phyloP scores from a whole-genome alignment of 2,329 filamentous ascomycete species.

The Juglanconis oblonga region DNA sequence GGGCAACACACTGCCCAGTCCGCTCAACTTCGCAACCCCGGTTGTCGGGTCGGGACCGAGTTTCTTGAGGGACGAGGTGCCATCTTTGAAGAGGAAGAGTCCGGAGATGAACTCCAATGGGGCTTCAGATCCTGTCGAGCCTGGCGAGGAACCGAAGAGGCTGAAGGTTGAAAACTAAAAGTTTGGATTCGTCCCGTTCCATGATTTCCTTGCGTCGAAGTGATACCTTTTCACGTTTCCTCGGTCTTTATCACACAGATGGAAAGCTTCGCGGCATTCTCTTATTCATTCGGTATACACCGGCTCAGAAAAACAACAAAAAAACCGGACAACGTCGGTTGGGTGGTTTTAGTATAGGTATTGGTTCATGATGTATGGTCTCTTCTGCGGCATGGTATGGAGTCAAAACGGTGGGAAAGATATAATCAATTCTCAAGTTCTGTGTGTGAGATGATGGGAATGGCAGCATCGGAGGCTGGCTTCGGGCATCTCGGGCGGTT shows the following conservation, averaged over 20 bases:
- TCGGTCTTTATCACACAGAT: conserved; percentile 12
- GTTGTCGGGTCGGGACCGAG: conserved; percentile 60
- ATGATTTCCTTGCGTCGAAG: conserved; percentile 6
- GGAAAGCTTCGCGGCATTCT: conserved; percentile 14
- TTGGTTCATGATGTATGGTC: not conserved
- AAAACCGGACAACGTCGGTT: not conserved
- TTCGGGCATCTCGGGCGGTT: too few relatives aligned
- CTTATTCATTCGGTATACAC: not conserved
- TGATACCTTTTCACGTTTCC: conserved; percentile 11
- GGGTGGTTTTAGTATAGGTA: not conserved
- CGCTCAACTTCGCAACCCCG: conserved; percentile 89
- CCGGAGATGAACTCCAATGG: conserved; percentile 46
- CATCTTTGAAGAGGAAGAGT: conserved; percentile 53
- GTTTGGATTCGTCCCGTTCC: not conserved
- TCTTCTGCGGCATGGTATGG: too few relatives aligned
- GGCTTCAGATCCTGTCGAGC: conserved; percentile 39
- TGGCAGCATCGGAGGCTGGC: too few relatives aligned
- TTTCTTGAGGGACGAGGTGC: conserved; percentile 56
- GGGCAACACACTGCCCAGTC: conserved; percentile 85
- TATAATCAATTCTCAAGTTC: not conserved
- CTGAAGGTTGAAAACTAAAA: conserved; percentile 46
- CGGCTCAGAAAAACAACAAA: not conserved
- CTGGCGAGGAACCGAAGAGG: conserved; percentile 48
- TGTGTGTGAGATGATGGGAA: not conserved
- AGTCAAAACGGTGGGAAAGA: too few relatives aligned